Evolutionary conservation across 495 filamentous ascomycete species (phyloP), one percentile per base, ranked within the genome.

Genomic region (Penicillium lividum): DNA sequence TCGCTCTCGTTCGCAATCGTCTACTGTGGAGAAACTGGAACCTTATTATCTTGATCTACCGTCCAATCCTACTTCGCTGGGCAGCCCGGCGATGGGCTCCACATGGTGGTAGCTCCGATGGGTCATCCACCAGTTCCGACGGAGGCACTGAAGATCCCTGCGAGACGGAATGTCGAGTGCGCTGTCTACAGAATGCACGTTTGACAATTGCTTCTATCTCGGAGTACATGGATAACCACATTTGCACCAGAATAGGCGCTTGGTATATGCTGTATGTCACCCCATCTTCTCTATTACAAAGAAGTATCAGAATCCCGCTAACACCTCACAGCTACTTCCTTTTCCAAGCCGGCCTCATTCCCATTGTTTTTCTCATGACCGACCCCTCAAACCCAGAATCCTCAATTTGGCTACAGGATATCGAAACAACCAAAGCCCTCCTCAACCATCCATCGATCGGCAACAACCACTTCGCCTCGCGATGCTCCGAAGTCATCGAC

Each of bases 21-120:
- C 57, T 82, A 34, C 62, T 77, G 57, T 82, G 80, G 79, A 70
- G 81, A 42, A 75, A 78, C 46, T 77, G 79, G 70, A 82, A 84
- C 50, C 64, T 84, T 50, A 69, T 78, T 25, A 80, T 81, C 55
- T 71, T 84, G 18, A 74, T 82, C 15, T 79, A 81, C 57, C 75
- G 81, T 25, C 80, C 81, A 0, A 77, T 84, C 29, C 68, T 84
- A 9, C 72, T 84, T 11, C 75, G 79, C 13, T 79, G 77, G 70
- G 77, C 76, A 25, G 69, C 77, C 7, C 71, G 73, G 56, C 63
- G 71, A 51, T 78, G 75, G 75, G 73, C 69, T 31, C 72, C 73
- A 7, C 68, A 65, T 27, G 52, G 57, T 18, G 60, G 64, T 43
- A 52, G 56, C 51, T 53, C 60, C 11, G 64, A 63, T n/a, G 59